Evolutionary conservation across 2,329 filamentous ascomycete species (phyloP), one percentile per base, ranked within the genome.

Genomic region (Pseudogymnoascus sp.): DNA sequence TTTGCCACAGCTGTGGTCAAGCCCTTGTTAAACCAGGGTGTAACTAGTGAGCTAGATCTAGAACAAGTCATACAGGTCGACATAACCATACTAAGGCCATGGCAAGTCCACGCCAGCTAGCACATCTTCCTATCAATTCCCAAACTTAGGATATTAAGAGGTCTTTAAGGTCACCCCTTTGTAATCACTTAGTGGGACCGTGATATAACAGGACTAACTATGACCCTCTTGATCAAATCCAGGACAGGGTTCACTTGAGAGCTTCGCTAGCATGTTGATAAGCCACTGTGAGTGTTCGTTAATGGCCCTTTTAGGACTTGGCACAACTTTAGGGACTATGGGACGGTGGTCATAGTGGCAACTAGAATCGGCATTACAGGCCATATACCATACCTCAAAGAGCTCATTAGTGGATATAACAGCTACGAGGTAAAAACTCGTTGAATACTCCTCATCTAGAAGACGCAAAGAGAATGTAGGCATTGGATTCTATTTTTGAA

Each of bases 391-490:
- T 68, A 67, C 60, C 65, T 68, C 10, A 68, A 66, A 43, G 65
- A 68, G 5, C 54, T 69, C 3, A 63, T 69, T 37, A 62, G 39
- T 23, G 28, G 66, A 57, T 69, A 69, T 54, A 68, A 69, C 54
- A 65, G 54, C 34, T 68, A 39, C 23, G n/a, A 64, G 34, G 61
- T 68, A 23, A 45, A 23, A 36, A 69, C 66, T 0, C 48, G 64
- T 36, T 43, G 41, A 1, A 68, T 69, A 34, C 23, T 61, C 16
- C 63, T 69, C 28, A 25, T 68, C 36, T 69, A 39, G 67, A 7
- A 68, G 41, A 65, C 67, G 5, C 48, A 65, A 11, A 51, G 65
- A 31, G 23, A 65, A 62, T 8, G 67, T 69, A 23, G 63, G 63
- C 61, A 7, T 28, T 36, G 23, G 1, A 36, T 54, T 57, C 19